phyloP scores from a whole-genome alignment of 208 protist species.

The Crithidia bombi region DNA sequence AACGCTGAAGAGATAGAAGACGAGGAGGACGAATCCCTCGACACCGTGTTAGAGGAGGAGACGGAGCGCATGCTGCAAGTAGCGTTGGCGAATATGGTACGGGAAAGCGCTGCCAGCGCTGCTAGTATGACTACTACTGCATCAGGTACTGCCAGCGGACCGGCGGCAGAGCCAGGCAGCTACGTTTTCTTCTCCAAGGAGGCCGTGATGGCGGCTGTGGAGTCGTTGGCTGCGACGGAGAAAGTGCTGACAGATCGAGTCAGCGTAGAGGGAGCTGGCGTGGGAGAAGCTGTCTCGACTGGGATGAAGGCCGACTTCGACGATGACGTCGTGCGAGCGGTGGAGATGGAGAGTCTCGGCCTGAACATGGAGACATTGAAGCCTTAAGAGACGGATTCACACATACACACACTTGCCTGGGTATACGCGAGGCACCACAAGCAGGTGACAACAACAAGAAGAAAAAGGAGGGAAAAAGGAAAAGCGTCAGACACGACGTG shows the following conservation, averaged over 20 bases:
- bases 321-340: slow-evolving; percentile 18
- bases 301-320: slow-evolving; percentile 22
- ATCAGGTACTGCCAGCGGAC: not conserved
- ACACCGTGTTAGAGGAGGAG: slow-evolving; percentile 32
- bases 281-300: too few relatives aligned
- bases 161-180: not conserved
- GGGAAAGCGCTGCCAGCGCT: not conserved
- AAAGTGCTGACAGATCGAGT: not conserved
- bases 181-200: slow-evolving; percentile 27
- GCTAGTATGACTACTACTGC: not conserved
- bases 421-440: too few relatives aligned
- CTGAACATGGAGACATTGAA: slow-evolving; percentile 21
- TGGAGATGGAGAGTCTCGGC: slow-evolving; percentile 28
- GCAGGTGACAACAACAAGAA: not conserved
- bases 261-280: not conserved
- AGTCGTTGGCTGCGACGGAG: slow-evolving; percentile 27
- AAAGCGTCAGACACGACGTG: not conserved
- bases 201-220: slow-evolving; percentile 9
- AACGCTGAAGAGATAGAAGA: not conserved
- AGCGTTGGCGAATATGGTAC: slow-evolving; percentile 17
- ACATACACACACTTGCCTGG: too few relatives aligned
- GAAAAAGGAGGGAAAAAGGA: not conserved
- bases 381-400: not conserved
- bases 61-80: slow-evolving; percentile 24
- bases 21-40: slow-evolving; percentile 25